Evolutionary conservation across 1,284 basidiomycete genomes (phyloP), one percentile per base, ranked within the genome.

Genomic region (Athelia psychrophila): DNA sequence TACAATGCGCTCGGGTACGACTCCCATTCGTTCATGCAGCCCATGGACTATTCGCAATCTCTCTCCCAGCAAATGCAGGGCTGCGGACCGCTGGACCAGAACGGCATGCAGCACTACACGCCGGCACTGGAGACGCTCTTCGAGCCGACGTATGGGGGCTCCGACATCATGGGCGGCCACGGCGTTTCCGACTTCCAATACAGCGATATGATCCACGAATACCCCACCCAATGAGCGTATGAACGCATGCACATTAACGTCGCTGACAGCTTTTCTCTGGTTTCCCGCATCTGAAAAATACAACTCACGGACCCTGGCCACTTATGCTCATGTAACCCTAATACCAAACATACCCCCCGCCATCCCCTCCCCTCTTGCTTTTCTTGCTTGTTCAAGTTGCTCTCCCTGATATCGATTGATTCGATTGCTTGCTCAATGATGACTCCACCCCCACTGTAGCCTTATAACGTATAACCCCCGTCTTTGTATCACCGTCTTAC

Each of bases 181-280:
- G 47, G 48, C 47, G 54, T 48, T 10, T 0, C 49, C 24, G 25
- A 47, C 22, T 59, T 56, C 48, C 22, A 49, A 36, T 57, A 56
- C 50, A 54, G 54, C 52, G 58, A 59, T 27, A 52, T 57, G 48
- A 51, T 53, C 49, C 53, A 57, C 47, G 58, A 58, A 6, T 42
- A 8, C 20, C 38, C 27, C 27, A 30, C 5, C 27, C 27, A 30
- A 30, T 30, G 27, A 30, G 13, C 27, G 5, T 30, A 30, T 30
- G 27, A 30, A 30, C n/a, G n/a, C n/a, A n/a, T n/a, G n/a, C n/a
- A n/a, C n/a, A n/a, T n/a, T n/a, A n/a, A n/a, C n/a, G n/a, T n/a
- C 13, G 13, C 13, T 30, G 27, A 30, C 27, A 30, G 13, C 13
- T 5, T 30, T 30, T 30, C 27, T 13, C 13, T 30, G 6, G 5